Percentiles rank a stretch among this genome's conserved stretches.
These are phyloP conservation scores for Exophiala calicioides DNA, from an alignment of 2,329 filamentous ascomycete genomes.

Conservation along the genomic window DNA sequence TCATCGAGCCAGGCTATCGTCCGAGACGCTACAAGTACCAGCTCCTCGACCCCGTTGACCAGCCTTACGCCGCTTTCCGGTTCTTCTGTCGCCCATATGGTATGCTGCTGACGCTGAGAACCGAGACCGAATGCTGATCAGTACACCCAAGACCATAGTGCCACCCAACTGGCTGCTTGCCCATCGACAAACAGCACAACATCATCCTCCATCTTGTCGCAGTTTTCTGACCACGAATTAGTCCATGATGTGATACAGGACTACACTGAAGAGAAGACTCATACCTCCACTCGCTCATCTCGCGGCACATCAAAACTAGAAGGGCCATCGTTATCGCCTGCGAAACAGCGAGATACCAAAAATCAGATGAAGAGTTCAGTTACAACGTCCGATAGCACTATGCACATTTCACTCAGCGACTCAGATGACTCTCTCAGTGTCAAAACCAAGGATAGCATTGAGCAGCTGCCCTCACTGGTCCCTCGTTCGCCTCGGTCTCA, in stretches of 20 bases:
- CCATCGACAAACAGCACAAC: slow-evolving; percentile 5
- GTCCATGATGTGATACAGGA: background rate
- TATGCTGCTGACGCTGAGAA: slow-evolving; percentile 2
- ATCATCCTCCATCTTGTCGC: slow-evolving; percentile 9
- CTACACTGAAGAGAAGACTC: background rate
- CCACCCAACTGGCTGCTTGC: background rate
- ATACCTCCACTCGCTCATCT: background rate
- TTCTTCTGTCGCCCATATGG: slow-evolving; percentile 27
- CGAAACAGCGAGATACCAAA: background rate
- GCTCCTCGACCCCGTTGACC: slow-evolving; percentile 50
- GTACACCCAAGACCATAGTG: slow-evolving; percentile 12
- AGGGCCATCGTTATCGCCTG: background rate
- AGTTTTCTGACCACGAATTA: slow-evolving; percentile 7
- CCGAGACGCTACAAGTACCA: slow-evolving; percentile 47
- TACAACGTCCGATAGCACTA: background rate
- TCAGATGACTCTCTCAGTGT: slow-evolving; percentile 24
- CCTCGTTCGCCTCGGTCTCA: slow-evolving; percentile 23
- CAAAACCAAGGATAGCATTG: slow-evolving; percentile 28
- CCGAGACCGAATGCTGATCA: background rate
- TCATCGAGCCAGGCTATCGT: slow-evolving; percentile 25
- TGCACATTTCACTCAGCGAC: slow-evolving; percentile 4
- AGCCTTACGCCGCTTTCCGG: slow-evolving; percentile 50
- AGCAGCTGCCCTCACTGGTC: slow-evolving; percentile 21
- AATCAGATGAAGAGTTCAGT: slow-evolving; percentile 1
- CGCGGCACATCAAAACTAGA: background rate